Evolutionary conservation across 2,329 filamentous ascomycete genomes (phyloP).

Genomic region (Sporothrix curviconia): DNA sequence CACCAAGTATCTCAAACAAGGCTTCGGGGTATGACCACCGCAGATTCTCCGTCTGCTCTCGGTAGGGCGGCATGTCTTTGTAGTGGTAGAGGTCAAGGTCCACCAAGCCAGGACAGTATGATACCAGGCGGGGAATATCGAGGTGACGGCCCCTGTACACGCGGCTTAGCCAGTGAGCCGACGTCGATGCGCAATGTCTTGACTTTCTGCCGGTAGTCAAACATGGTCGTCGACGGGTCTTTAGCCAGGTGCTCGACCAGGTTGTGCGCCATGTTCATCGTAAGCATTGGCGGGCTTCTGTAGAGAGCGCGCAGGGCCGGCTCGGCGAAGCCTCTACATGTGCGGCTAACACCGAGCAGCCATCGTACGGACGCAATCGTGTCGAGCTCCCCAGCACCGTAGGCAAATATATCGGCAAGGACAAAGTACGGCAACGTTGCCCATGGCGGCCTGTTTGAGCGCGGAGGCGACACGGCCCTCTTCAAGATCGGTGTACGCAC

Average conservation of each 20-base stretch:
- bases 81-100: constrained; percentile 67
- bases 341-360: constrained; percentile 57
- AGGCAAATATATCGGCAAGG: constrained; percentile 62
- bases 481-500: too few relatives aligned
- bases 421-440: constrained; percentile 44
- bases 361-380: constrained; percentile 42
- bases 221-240: constrained; percentile 40
- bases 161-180: constrained; percentile 46
- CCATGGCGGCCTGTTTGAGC: constrained; percentile 23
- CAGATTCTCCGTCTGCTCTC: constrained; percentile 47
- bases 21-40: constrained; percentile 64
- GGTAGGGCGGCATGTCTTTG: constrained; percentile 61
- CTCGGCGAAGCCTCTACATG: constrained; percentile 61
- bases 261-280: constrained; percentile 36
- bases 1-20: constrained; percentile 58
- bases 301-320: constrained; percentile 70
- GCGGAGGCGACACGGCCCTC: background rate
- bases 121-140: constrained; percentile 45
- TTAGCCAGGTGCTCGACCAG: constrained; percentile 49
- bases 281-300: constrained; percentile 56
- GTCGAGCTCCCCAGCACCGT: constrained; percentile 55
- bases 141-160: constrained; percentile 46
- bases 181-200: constrained; percentile 64
- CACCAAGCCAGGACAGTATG: constrained; percentile 58
- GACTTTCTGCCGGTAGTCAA: constrained; percentile 66